Conservation (phyloP, 2,329 filamentous ascomycete species). For the Fonsecaea monophora region DNA sequence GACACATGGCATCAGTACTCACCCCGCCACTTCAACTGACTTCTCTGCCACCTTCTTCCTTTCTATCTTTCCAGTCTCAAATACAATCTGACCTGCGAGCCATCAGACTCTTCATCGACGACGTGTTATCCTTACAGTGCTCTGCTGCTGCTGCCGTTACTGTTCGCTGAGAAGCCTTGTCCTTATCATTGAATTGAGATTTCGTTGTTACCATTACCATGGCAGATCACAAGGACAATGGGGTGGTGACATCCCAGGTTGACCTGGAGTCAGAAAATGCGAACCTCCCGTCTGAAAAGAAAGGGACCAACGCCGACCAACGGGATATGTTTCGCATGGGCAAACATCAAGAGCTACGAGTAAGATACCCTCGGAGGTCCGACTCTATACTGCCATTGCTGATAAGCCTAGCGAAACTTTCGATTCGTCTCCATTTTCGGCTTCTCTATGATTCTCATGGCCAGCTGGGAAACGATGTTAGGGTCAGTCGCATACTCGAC, state of each 20-base stretch:
- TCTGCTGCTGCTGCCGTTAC: background rate
- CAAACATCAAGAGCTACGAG: slow-evolving; percentile 45
- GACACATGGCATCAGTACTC: slow-evolving; percentile 27
- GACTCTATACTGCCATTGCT: background rate
- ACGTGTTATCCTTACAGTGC: slow-evolving; percentile 1
- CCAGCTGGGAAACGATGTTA: slow-evolving; percentile 50
- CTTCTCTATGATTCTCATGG: slow-evolving; percentile 50
- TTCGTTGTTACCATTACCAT: slow-evolving; percentile 28
- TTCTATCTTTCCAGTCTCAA: slow-evolving; percentile 1
- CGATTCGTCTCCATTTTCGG: slow-evolving; percentile 50
- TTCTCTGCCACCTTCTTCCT: slow-evolving; percentile 7
- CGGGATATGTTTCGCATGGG: slow-evolving; percentile 47
- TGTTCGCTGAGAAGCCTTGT: background rate
- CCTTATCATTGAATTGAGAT: background rate
- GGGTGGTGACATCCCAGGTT: slow-evolving; percentile 33
- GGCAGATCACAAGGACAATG: slow-evolving; percentile 28
- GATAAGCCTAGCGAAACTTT: slow-evolving; percentile 47
- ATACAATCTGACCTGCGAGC: background rate
- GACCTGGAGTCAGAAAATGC: slow-evolving; percentile 31
- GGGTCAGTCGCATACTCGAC: slow-evolving; percentile 41
- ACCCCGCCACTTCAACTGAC: slow-evolving; percentile 7
- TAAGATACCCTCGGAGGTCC: slow-evolving; percentile 20
- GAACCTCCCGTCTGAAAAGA: slow-evolving; percentile 39
- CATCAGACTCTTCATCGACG: background rate
- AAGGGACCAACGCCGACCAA: slow-evolving; percentile 44